Evolutionary conservation across 176 grass and related monocot species (phyloP), one percentile per base, ranked within the genome.

Genomic region (Cenchrus fungigraminus): DNA sequence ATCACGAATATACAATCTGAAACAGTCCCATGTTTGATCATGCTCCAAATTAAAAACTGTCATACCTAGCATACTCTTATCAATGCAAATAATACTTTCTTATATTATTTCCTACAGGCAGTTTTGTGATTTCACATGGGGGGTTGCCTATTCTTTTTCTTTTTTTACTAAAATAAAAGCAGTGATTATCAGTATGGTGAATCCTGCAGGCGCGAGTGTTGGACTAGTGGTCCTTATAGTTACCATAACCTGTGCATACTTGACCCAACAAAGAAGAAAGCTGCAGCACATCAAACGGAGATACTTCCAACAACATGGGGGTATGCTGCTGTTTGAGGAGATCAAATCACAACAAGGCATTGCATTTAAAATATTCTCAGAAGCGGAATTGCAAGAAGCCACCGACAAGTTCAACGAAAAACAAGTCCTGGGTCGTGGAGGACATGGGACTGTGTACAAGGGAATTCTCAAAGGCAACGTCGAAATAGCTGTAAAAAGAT

Each of bases 401-500:
- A 86, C 73, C 0, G 47, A 78, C 6, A 49, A 10, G 25, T 86
- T 86, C 10, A 28, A 37, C 1, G 74, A 86, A 34, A 13, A 25
- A 22, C n/a, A 5, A 17, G 43, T 86, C 0, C 1, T 86, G 9
- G 74, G 64, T 19, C 52, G 58, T 22, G 74, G 74, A 14, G 83
- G 63, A 43, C 74, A 86, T 62, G 83, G 74, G 11, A 68, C 10
- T 20, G 74, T 78, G 8, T 78, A 69, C 40, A 79, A 79, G 56
- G 83, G 73, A 8, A 10, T 86, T 53, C 44, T 78, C 3, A 59
- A 46, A 14, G 53, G 29, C 32, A 71, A 51, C 37, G 4, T 61
- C 0, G 74, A 45, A 77, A 64, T 86, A 64, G 83, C 83, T 47
- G 54, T 86, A 0, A 86, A 86, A 71, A 45, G 22, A 34, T 76